Evolutionary conservation across 192 early-diverging fungal genomes (phyloP), one percentile per base, ranked within the genome.

Genomic region (Coemansia sp.): DNA sequence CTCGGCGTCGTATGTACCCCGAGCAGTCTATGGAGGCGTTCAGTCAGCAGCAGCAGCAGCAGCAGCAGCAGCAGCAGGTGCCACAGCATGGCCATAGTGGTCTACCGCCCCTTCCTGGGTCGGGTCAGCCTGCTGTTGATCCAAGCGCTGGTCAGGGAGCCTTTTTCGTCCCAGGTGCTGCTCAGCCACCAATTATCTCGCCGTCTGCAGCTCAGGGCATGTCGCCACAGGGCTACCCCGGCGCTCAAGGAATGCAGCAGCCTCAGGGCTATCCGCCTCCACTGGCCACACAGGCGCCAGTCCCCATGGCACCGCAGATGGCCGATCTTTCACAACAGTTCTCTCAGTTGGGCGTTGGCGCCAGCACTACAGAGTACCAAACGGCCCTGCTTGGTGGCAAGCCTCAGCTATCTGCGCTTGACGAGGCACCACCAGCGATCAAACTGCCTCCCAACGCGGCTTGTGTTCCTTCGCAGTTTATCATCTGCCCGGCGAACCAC

Each of bases 401-500:
- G 63, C 80, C 82, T 18, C 71, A 71, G 63, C 51, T 86, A 9
- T 43, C 74, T 33, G 68, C 68, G 47, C 68, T 86, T n/a, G 77
- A 79, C 27, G 76, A 77, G 34, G 71, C 68, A 33, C 75, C 78
- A 29, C 78, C 85, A 2, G 57, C 73, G 29, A 78, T 80, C 7
- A 71, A 73, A 63, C 70, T 87, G 57, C 79, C 86, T 18, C 76
- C 82, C 5, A 78, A 77, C 29, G 74, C 76, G 5, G 42, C 71
- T 11, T 78, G 77, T 40, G 79, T 79, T 16, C 71, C 74, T 18
- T 77, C 84, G 24, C 75, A 85, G 22, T 31, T 76, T 51, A 85
- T 89, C 16, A 91, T 93, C 79, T 90, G 91, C 66, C 87, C 89
- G 20, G 87, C 92, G 4, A 86, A 89, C 20, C 95, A 97, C 85